Base-by-base conservation (phyloP, 306 rosid genomes). In the Alnus rubra region DNA sequence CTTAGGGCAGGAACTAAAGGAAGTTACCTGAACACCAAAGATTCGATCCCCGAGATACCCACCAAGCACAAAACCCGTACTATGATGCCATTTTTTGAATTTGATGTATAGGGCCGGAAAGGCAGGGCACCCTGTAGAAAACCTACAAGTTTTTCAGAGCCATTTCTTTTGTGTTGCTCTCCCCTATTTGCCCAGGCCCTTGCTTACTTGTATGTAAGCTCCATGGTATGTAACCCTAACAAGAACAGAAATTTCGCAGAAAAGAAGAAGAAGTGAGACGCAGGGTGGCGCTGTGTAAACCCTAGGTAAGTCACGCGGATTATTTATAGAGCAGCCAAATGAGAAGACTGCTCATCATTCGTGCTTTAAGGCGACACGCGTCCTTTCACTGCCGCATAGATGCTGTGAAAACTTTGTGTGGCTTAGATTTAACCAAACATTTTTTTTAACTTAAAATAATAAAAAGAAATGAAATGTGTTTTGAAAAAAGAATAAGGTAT, bases 101-200 rank as follows among this genome's bases (percentile, higher is more conserved):
- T 90, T 44, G 0, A 69, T 88, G 80, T 89, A 2, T 28, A 79
- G 92, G 97, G 92, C 88, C 69, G 18, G 42, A 86, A 73, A 35
- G 51, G 90, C 94, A 86, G 94, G 98, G 97, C 90, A 85, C 69
- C 89, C 91, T 71, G 86, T 85, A 90, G 97, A 93, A 69, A 0
- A 93, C 98, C 98, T 86, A 89, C 92, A 82, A 81, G 91, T 78
- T 49, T 80, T 89, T 87, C 92, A 90, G 97, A 90, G 93, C 93
- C 90, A 91, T 51, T 9, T 23, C 23, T 7, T 2, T 16, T 33
- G 15, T 31, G 37, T 13, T 78, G 90, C 94, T 88, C 97, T 86
- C 60, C 94, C 98, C 98, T 55, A 58, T 83, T 48, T 79, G 92
- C 97, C 80, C 74, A 74, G 72, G 86, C 93, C 97, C 96, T 45